Conservation (phyloP, 2,329 filamentous ascomycete genomes). For the Chaetomiaceae sp. region DNA sequence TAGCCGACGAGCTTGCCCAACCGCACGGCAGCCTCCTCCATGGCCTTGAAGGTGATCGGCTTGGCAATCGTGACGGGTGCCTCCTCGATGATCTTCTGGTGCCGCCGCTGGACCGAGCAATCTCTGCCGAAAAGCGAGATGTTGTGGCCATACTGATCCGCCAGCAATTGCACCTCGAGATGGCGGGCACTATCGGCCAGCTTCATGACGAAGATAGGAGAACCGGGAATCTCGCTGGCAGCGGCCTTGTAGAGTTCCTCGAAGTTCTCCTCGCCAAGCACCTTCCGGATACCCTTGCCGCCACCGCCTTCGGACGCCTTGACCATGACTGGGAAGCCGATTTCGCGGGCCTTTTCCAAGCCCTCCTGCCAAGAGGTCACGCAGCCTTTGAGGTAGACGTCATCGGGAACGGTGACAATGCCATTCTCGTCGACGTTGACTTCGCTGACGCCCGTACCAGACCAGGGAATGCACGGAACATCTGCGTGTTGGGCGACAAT, state of each 20-base stretch:
- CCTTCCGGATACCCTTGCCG: conserved; percentile 98
- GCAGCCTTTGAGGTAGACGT: conserved; percentile 84
- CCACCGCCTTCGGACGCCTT: conserved; percentile 99
- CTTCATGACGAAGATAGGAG: conserved; percentile 99
- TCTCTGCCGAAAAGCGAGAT: conserved; percentile 98
- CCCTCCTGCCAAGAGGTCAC: conserved; percentile 86
- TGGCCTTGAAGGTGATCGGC: conserved; percentile 79
- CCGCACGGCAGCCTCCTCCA: conserved; percentile 95
- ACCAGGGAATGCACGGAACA: conserved; percentile 99
- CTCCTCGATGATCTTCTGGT: conserved; percentile 99
- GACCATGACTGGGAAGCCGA: conserved; percentile 99
- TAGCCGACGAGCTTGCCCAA: conserved; percentile 93
- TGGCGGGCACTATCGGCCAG: conserved; percentile 92
- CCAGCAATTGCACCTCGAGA: conserved; percentile 93
- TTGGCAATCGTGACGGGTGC: conserved; percentile 96
- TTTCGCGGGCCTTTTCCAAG: conserved; percentile 75
- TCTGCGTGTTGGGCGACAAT: conserved; percentile 96
- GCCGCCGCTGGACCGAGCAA: conserved; percentile 94
- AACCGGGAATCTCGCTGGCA: conserved; percentile 94
- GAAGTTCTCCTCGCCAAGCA: conserved; percentile 77
- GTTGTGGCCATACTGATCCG: conserved; percentile 99
- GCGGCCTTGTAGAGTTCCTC: conserved; percentile 87
- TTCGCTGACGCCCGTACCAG: conserved; percentile 79
- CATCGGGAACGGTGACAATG: conserved; percentile 85
- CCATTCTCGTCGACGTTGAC: conserved; percentile 73